Percentiles rank a stretch among this genome's conserved stretches.
These are phyloP conservation scores for Xylaria digitata DNA, from an alignment of 2,329 filamentous ascomycete genomes.

Conservation along the genomic window DNA sequence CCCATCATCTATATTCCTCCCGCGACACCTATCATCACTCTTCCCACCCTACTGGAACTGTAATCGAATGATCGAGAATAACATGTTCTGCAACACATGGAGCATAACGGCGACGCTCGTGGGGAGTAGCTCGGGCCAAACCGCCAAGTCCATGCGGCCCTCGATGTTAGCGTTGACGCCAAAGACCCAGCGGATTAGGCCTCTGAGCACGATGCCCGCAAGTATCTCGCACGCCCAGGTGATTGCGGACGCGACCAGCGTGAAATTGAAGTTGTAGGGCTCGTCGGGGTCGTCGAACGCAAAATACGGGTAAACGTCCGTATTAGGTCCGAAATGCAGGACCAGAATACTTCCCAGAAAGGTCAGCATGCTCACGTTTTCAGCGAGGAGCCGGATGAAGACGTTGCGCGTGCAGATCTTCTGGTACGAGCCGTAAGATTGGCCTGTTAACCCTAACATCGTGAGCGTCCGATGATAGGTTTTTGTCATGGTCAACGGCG, in stretches of 20 bases:
- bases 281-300: slow-evolving; percentile 65
- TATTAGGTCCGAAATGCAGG: slow-evolving; percentile 74
- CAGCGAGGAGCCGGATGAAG: slow-evolving; percentile 74
- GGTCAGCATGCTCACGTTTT: slow-evolving; percentile 75
- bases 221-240: slow-evolving; percentile 76
- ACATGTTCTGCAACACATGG: slow-evolving; percentile 78
- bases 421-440: slow-evolving; percentile 72
- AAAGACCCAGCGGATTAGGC: slow-evolving; percentile 68
- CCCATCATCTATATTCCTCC: slow-evolving; percentile 1
- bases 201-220: slow-evolving; percentile 69
- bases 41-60: slow-evolving; percentile 59
- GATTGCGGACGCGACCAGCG: slow-evolving; percentile 70
- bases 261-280: slow-evolving; percentile 71
- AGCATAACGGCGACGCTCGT: slow-evolving; percentile 73
- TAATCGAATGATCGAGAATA: slow-evolving; percentile 75
- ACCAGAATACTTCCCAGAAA: slow-evolving; percentile 74
- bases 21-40: not conserved
- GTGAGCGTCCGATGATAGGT: slow-evolving; percentile 67
- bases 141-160: slow-evolving; percentile 71
- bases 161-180: slow-evolving; percentile 72
- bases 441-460: slow-evolving; percentile 65
- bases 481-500: slow-evolving; percentile 71
- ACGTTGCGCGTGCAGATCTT: slow-evolving; percentile 74
- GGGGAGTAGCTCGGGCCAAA: slow-evolving; percentile 75
- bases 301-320: slow-evolving; percentile 76